These are phyloP conservation scores for Camellia lanceoleosa DNA, from an alignment of 148 eudicot species.

Conservation along the genomic window DNA sequence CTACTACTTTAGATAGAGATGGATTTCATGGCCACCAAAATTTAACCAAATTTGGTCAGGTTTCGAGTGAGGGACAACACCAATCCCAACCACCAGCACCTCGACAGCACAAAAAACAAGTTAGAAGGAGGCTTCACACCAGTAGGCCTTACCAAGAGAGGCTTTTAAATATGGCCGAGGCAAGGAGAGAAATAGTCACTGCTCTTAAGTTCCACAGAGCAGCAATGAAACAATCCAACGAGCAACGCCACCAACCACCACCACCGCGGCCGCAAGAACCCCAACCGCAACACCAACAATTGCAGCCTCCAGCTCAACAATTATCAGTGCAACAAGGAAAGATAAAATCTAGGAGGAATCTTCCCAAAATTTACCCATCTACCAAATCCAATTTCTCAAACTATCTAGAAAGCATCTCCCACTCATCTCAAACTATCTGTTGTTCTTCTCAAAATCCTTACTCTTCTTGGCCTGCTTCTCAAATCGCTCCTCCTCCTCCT, in stretches of 20 bases:
- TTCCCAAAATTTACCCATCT: slow-evolving; percentile 25
- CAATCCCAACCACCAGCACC: slow-evolving; percentile 22
- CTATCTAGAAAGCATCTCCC: neutral
- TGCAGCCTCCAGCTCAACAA: slow-evolving; percentile 8
- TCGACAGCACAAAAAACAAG: slow-evolving; percentile 55
- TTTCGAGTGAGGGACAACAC: neutral
- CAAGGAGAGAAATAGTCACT: slow-evolving; percentile 79
- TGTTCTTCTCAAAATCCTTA: slow-evolving; percentile 17
- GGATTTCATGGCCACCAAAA: slow-evolving; percentile 20
- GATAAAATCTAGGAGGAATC: slow-evolving; percentile 33
- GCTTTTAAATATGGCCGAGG: slow-evolving; percentile 94
- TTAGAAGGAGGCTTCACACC: slow-evolving; percentile 82
- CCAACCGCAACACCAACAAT: neutral
- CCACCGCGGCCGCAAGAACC: neutral
- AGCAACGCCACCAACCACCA: slow-evolving; percentile 20
- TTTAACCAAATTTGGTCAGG: slow-evolving; percentile 19
- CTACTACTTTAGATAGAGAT: neutral
- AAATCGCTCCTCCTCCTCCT: slow-evolving; percentile 25
- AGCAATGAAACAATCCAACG: slow-evolving; percentile 57
- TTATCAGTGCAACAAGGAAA: slow-evolving; percentile 18
- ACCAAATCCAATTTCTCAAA: slow-evolving; percentile 8
- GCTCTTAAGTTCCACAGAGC: slow-evolving; percentile 90
- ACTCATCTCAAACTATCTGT: slow-evolving; percentile 4
- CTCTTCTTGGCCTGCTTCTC: slow-evolving; percentile 32
- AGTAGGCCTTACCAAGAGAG: slow-evolving; percentile 88